Evolutionary conservation across 257 asterid species (phyloP).

Genomic region (Handroanthus guayacan): DNA sequence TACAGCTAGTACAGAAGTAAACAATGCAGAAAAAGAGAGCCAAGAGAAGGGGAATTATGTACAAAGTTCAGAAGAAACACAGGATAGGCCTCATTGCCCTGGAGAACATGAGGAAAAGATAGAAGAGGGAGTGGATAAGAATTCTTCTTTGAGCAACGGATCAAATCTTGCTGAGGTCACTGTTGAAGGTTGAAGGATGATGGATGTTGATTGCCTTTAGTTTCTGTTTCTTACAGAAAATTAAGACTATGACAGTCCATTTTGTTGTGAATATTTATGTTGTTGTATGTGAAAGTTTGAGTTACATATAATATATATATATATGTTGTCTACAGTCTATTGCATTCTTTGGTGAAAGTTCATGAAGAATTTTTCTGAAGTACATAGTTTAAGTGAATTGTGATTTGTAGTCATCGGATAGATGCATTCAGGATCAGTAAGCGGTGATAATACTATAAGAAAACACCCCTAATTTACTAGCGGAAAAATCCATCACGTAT

Average conservation of each 20-base stretch:
- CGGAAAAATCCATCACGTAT: too few relatives aligned
- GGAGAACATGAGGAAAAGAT: slow-evolving; percentile 35
- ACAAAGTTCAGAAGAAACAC: slow-evolving; percentile 35
- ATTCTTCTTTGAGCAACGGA: slow-evolving; percentile 30
- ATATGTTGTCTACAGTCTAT: not conserved
- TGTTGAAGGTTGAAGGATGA: slow-evolving; percentile 51
- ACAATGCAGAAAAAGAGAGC: slow-evolving; percentile 39
- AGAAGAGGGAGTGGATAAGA: slow-evolving; percentile 32
- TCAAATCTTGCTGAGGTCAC: slow-evolving; percentile 42
- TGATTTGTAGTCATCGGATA: not conserved
- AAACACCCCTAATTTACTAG: too few relatives aligned
- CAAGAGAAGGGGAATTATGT: slow-evolving; percentile 27
- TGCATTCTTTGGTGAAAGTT: not conserved
- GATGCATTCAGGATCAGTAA: too few relatives aligned
- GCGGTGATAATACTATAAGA: too few relatives aligned
- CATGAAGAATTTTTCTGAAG: not conserved
- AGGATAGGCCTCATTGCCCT: slow-evolving; percentile 34
- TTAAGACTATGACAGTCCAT: not conserved
- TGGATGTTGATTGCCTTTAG: not conserved
- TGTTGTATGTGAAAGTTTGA: slow-evolving; percentile 39
- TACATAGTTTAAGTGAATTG: not conserved
- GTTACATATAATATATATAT: slow-evolving; percentile 13
- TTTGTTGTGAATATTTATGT: slow-evolving; percentile 46
- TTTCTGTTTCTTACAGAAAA: not conserved
- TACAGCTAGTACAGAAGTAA: slow-evolving; percentile 41